Evolutionary conservation across 2,329 filamentous ascomycete genomes (phyloP).

Genomic region (Botrytis porri): DNA sequence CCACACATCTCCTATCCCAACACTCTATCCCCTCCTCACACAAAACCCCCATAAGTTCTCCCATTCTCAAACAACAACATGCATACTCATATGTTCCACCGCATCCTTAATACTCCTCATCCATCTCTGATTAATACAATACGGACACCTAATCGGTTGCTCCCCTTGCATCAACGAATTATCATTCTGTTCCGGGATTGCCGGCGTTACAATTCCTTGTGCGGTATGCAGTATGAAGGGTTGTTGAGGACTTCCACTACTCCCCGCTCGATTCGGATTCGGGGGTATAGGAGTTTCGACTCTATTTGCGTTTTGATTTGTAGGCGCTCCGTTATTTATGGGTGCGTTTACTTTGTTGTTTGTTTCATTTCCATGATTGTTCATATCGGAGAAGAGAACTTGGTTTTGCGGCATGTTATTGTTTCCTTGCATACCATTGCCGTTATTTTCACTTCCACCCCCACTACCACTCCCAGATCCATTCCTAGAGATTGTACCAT

Average conservation of each 20-base stretch:
- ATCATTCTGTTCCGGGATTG: conserved; percentile 26
- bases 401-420: conserved; percentile 10
- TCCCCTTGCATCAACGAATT: conserved; percentile 31
- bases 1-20: background rate
- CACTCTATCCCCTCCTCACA: background rate
- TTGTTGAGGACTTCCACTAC: conserved; percentile 19
- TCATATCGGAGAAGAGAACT: conserved; percentile 22
- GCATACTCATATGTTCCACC: conserved; percentile 39
- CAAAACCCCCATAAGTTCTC: no score
- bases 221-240: conserved; percentile 34
- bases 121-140: conserved; percentile 38
- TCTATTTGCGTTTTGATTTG: conserved; percentile 14
- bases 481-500: background rate
- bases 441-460: conserved; percentile 28
- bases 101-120: conserved; percentile 38
- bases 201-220: conserved; percentile 32
- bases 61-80: conserved; percentile 35
- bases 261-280: background rate
- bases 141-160: conserved; percentile 36
- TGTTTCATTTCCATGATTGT: conserved; percentile 8
- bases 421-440: conserved; percentile 2
- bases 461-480: background rate
- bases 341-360: background rate
- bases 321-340: background rate
- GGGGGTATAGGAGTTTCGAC: background rate